These are phyloP conservation scores for Allomyces arbusculus DNA, from an alignment of 192 early-diverging fungal genomes.

Conservation along the genomic window DNA sequence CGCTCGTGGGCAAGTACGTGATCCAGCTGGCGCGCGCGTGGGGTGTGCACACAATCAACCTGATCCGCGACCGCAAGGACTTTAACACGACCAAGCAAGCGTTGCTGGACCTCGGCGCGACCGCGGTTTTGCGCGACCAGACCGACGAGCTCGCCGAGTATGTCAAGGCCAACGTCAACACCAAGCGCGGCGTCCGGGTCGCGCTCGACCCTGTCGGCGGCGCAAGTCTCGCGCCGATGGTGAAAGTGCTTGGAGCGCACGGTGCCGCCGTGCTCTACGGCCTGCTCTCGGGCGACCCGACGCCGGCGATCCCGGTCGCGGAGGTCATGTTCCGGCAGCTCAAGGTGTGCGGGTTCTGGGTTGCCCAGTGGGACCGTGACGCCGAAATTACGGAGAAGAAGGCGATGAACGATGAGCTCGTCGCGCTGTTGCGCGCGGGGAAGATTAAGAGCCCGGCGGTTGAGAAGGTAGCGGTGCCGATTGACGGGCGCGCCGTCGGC, in stretches of 20 bases:
- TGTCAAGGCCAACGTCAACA: slow-evolving; percentile 12
- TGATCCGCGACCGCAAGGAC: slow-evolving; percentile 54
- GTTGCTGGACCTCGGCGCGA: slow-evolving; percentile 37
- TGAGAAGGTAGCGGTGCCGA: too few species aligned
- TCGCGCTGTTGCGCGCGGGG: too few species aligned
- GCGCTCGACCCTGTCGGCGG: slow-evolving; percentile 86
- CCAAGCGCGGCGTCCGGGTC: slow-evolving; percentile 34
- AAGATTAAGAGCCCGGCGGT: too few species aligned
- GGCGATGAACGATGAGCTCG: too few species aligned
- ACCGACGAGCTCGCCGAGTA: slow-evolving; percentile 40
- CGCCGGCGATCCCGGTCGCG: slow-evolving; percentile 51
- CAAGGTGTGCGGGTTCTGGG: slow-evolving; percentile 66
- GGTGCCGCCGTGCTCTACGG: slow-evolving; percentile 71
- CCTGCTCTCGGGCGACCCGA: slow-evolving; percentile 72
- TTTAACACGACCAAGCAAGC: slow-evolving; percentile 25
- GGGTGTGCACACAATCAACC: slow-evolving; percentile 69
- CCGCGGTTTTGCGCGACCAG: slow-evolving; percentile 36
- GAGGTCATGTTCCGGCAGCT: slow-evolving; percentile 61
- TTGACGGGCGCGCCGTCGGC: too few species aligned
- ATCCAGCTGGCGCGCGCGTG: slow-evolving; percentile 66
- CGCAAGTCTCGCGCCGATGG: slow-evolving; percentile 47
- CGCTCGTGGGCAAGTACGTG: slow-evolving; percentile 73
- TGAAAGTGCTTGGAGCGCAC: slow-evolving; percentile 31
- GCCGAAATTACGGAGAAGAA: too few species aligned
- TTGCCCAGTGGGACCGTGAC: slow-evolving; percentile 55